These are phyloP conservation scores for Sequoia sempervirens DNA, from an alignment of 75 land plant species.

Conservation along the genomic window DNA sequence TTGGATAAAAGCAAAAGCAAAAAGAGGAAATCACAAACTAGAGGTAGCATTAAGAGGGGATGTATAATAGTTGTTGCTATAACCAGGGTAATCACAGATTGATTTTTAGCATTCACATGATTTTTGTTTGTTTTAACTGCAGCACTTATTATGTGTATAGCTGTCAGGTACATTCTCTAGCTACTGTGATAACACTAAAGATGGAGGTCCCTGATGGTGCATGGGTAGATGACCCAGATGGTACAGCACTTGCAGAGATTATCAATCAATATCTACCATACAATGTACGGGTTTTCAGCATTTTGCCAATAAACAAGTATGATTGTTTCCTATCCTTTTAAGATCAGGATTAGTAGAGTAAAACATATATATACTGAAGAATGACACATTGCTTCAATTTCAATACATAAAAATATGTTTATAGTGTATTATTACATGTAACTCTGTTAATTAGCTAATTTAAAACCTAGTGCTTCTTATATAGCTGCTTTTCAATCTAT, in stretches of 20 bases:
- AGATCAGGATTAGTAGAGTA: background rate
- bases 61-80: background rate
- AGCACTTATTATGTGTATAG: background rate
- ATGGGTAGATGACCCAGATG: constrained; percentile 72
- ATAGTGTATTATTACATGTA: background rate
- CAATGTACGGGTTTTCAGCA: constrained; percentile 72
- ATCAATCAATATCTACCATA: constrained; percentile 70
- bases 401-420: background rate
- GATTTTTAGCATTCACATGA: constrained; percentile 2
- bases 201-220: constrained; percentile 88
- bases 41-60: background rate
- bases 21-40: background rate
- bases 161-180: constrained; percentile 86
- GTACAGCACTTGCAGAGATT: constrained; percentile 64
- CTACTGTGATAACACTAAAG: constrained; percentile 84
- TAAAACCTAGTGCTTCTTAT: background rate
- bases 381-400: background rate
- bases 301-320: constrained; percentile 78
- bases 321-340: background rate
- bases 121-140: background rate
- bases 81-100: too few relatives aligned
- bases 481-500: background rate
- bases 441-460: background rate
- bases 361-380: background rate
- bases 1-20: background rate